phyloP scores from a whole-genome alignment of 768 basidiomycete genomes.

The Pleurotus cornucopiae region DNA sequence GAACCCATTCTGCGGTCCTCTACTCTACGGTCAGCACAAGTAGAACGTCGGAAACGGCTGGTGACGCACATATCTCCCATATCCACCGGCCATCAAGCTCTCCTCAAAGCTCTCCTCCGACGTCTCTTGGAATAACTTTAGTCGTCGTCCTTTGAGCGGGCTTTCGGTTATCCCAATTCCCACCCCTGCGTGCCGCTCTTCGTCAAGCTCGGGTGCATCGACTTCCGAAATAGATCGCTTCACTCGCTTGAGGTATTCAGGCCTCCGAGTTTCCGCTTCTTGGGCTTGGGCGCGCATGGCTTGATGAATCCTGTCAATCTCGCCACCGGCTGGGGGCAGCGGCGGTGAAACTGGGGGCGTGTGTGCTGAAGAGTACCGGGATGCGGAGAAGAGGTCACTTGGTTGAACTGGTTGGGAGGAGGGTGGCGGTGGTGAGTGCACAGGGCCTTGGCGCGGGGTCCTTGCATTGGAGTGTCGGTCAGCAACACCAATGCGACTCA shows the following conservation, averaged over 20 bases:
- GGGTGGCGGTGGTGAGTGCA: constrained; percentile 12
- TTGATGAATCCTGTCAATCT: constrained; percentile 57
- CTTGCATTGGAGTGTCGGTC: constrained; percentile 19
- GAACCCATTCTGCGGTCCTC: constrained; percentile 60
- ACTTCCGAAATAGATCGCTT: constrained; percentile 43
- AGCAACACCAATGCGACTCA: constrained; percentile 30
- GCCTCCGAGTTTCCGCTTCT: constrained; percentile 59
- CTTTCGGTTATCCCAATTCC: constrained; percentile 64
- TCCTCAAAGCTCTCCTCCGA: constrained; percentile 84
- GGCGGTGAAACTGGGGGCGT: constrained; percentile 22
- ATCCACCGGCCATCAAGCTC: constrained; percentile 78
- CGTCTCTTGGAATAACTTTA: constrained; percentile 77
- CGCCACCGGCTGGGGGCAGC: constrained; percentile 37
- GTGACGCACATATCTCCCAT: constrained; percentile 66
- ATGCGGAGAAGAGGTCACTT: constrained; percentile 23
- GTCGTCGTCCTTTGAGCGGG: constrained; percentile 66
- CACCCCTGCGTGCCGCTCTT: constrained; percentile 16
- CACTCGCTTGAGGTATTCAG: constrained; percentile 66
- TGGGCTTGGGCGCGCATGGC: constrained; percentile 42
- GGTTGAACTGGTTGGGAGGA: constrained; percentile 15
- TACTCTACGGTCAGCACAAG: constrained; percentile 20
- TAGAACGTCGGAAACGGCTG: background rate
- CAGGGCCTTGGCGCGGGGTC: constrained; percentile 9
- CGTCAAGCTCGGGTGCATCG: constrained; percentile 29
- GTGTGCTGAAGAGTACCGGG: constrained; percentile 17